A percentile compares a stretch with the other conserved stretches of the same genome.
These are phyloP conservation scores for Emmonsia crescens DNA, from an alignment of 2,329 filamentous ascomycete genomes.

Conservation along the genomic window DNA sequence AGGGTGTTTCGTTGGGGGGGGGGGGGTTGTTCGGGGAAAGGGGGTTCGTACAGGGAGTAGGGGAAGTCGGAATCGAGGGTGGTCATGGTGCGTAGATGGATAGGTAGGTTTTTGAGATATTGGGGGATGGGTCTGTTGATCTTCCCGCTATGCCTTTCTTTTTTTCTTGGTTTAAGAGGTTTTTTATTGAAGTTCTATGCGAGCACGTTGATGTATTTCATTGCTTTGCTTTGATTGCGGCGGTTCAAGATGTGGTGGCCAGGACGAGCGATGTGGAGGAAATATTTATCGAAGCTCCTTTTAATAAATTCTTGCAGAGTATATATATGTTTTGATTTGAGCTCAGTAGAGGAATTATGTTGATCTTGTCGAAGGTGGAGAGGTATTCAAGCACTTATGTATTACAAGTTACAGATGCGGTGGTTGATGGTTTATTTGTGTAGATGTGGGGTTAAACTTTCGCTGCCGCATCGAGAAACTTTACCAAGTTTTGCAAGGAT, in stretches of 20 bases:
- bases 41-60: slow-evolving; percentile 48
- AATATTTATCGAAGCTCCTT: too few relatives aligned
- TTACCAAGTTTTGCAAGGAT: too few relatives aligned
- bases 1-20: slow-evolving; percentile 7
- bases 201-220: neutral
- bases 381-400: too few relatives aligned
- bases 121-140: neutral
- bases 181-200: neutral
- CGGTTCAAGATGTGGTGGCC: neutral
- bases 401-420: too few relatives aligned
- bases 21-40: slow-evolving; percentile 7
- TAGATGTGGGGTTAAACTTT: too few relatives aligned
- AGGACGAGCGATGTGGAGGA: too few relatives aligned
- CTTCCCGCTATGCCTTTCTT: neutral
- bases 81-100: neutral
- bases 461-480: too few relatives aligned
- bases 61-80: slow-evolving; percentile 43
- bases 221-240: neutral
- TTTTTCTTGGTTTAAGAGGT: neutral
- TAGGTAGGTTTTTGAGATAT: neutral
- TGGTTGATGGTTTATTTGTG: too few relatives aligned
- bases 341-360: too few relatives aligned
- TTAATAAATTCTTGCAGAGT: too few relatives aligned
- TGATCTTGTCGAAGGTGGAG: too few relatives aligned
- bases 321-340: too few relatives aligned